A percentile compares a stretch with the other conserved stretches of the same genome.
Conservation (phyloP, 1,139 yeast species). For the Geotrichum cucujoidarum region DNA sequence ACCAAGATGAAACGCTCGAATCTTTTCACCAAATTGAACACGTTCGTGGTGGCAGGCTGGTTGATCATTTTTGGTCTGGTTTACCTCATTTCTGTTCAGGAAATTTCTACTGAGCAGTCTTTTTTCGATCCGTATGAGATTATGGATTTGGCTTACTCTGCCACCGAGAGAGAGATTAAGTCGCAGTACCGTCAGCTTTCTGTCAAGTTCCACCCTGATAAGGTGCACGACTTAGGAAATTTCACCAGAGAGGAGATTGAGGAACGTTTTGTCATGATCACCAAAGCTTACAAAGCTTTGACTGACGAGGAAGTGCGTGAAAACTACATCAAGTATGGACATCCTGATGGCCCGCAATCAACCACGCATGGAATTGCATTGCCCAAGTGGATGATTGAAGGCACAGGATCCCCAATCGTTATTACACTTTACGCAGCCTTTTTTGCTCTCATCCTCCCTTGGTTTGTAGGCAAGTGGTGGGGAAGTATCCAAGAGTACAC, state of each 20-base stretch:
- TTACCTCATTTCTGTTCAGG: constrained; percentile 44
- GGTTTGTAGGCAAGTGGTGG: constrained; percentile 87
- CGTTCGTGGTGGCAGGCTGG: constrained; percentile 66
- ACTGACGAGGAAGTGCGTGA: constrained; percentile 85
- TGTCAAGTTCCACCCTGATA: constrained; percentile 89
- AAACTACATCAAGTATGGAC: constrained; percentile 83
- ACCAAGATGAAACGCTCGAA: constrained; percentile 32
- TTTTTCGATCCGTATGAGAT: constrained; percentile 88
- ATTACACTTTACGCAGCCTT: constrained; percentile 62
- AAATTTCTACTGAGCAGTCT: constrained; percentile 43
- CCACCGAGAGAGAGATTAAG: constrained; percentile 74
- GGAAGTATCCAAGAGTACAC: constrained; percentile 72
- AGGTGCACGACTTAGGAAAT: constrained; percentile 53
- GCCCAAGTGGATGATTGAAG: constrained; percentile 87
- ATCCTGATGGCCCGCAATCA: constrained; percentile 97
- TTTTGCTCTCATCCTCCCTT: constrained; percentile 76
- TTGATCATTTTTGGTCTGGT: constrained; percentile 48
- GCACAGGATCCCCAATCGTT: constrained; percentile 65
- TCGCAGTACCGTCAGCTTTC: constrained; percentile 82
- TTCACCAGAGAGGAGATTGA: constrained; percentile 64
- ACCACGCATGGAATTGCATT: constrained; percentile 94
- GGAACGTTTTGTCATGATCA: constrained; percentile 71
- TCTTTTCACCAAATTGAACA: constrained; percentile 31
- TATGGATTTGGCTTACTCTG: constrained; percentile 64
- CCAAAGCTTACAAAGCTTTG: constrained; percentile 89